Base-by-base conservation (phyloP, 163 green algal genomes). In the Scenedesmus sp. region DNA sequence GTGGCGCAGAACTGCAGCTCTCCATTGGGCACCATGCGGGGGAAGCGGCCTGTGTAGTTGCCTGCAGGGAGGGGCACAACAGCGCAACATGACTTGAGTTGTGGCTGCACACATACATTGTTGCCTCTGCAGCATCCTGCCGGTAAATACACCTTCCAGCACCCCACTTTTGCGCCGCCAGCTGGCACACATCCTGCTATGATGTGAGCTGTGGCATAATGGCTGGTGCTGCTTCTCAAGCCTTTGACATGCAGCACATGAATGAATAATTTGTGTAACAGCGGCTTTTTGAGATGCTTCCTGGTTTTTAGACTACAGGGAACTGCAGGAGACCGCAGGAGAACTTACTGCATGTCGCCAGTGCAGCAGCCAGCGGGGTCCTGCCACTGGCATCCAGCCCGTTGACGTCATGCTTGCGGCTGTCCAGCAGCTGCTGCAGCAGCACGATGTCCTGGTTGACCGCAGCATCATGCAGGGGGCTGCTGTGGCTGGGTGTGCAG, bases 31-130 rank as follows among this genome's bases (percentile, higher is more conserved):
- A 84, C 76, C 34, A 56, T 84, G 46, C 76, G 34, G 6, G 34
- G 34, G 76, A 84, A 84, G 76, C 46, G 34, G 46, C 76, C 76
- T 84, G 76, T 84, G 76, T 84, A 54, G 76, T 84, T 84, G 76
- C 76, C 76, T 84, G 76, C 76, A 55, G 10, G 76, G 2, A 13
- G 8, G 8, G 2, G 18, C 2, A 13, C 62, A 70, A 10, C 59
- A 70, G 34, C 34, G 34, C 34, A 46, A 46, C 34, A 46, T 46
- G 34, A 46, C 34, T 46, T 46, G 34, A 70, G 9, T 70, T 16
- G 62, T 4, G 4, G 62, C 7, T 4, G 18, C 62, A 70, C 12
- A 70, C 18, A 9, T 10, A 9, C 59, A 64, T 9, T 64, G 10
- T 15, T 64, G 59, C 10, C 59, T 46, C 18, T 23, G 2, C 9